Base-by-base conservation (phyloP, 2,329 filamentous ascomycete genomes). In the Botrytis fabae region DNA sequence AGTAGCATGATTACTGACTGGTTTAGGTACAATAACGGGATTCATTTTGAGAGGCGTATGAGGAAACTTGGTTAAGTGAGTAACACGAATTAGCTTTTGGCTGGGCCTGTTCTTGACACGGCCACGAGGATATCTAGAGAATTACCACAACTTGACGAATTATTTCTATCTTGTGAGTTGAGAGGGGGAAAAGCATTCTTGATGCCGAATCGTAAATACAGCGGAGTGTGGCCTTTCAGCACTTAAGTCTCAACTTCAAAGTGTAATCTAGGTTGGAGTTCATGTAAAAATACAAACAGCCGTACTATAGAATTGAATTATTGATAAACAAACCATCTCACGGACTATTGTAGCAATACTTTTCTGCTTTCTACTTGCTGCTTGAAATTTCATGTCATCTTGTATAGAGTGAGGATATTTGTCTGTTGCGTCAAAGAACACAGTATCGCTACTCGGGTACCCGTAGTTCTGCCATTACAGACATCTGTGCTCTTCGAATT, bases 221-320 rank as follows among this genome's bases (percentile, higher is more conserved):
- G 60, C 70, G 73, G 76, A 6, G 35, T 38, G 57, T 46, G 60
- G 28, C 65, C 72, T 72, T 66, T 70, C 69, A 62, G 42, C 71
- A 71, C 74, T 64, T 72, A 62, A 70, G 60, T 71, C 74, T 71
- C 65, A 71, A 51, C 51, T 28, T 51, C 74, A 61, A 75, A 74
- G 44, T 70, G 74, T 75, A 75, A 77, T 76, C 65, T 73, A 75
- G 73, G 66, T 71, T 74, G 75, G 74, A 76, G 75, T 78, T 75
- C 77, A 75, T 79, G 78, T 75, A 77, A 77, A 75, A 77, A 78
- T 74, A 78, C 54, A 69, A 28, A 61, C 68, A 70, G 35, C 40
- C 32, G 64, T 42, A 66, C 44, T 25, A 66, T 71, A 71, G 71
- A 72, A 48, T 69, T 68, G 32, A 69, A 71, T 20, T n/a, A 57